These are phyloP conservation scores for Schizothecium vesticola DNA, from an alignment of 495 filamentous ascomycete genomes.

Conservation along the genomic window DNA sequence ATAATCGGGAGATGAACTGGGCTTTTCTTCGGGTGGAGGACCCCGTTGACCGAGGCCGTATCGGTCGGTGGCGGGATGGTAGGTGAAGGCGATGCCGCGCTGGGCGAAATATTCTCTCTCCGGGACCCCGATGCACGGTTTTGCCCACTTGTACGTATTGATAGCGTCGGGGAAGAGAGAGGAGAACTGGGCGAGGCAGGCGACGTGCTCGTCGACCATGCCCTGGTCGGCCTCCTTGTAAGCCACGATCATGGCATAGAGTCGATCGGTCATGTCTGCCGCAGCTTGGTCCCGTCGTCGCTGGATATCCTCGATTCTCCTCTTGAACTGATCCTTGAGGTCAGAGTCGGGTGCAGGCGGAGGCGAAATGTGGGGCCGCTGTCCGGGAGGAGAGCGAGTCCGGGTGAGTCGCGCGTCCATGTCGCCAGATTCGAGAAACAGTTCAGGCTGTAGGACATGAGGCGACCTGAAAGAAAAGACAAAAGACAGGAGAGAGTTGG, in stretches of 20 bases:
- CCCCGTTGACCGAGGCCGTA: background rate
- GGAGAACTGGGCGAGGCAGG: background rate
- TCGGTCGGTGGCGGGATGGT: background rate
- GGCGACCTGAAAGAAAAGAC: too few species aligned
- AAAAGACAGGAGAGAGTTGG: too few species aligned
- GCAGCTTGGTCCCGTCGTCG: background rate
- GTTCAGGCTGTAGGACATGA: too few species aligned
- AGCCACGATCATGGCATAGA: background rate
- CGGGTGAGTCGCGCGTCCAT: too few species aligned
- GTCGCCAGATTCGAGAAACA: too few species aligned
- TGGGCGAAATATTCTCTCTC: background rate
- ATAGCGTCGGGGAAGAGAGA: background rate
- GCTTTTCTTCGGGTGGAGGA: too few species aligned
- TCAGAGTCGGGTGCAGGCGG: background rate
- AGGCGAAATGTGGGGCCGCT: background rate
- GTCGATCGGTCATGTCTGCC: background rate
- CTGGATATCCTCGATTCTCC: background rate
- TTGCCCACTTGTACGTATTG: background rate
- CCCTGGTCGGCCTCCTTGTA: background rate
- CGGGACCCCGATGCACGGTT: background rate
- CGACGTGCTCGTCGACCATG: background rate
- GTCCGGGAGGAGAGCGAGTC: too few species aligned
- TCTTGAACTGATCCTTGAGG: background rate
- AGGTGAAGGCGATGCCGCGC: background rate
- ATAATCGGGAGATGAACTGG: too few species aligned